Base-by-base conservation (phyloP, 148 eudicot genomes). In the Cornus kousa region DNA sequence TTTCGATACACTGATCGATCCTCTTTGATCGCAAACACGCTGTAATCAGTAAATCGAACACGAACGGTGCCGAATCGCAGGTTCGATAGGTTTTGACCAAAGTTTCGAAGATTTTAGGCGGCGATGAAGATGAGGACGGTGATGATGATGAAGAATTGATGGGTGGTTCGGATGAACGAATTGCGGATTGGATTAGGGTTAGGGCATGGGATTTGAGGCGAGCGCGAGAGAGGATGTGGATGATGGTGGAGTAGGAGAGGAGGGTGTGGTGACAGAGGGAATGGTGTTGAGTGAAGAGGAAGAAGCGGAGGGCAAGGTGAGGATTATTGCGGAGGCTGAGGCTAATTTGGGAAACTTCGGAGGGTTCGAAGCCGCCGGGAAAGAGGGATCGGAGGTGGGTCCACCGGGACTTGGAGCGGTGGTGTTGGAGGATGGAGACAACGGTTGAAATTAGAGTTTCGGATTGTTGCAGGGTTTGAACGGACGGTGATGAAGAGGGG, bases 1-100 rank as follows among this genome's bases (percentile, higher is more conserved):
- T 85, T 68, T 92, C 86, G 20, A 89, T 17, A 71, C 87, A 85
- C 3, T 76, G 67, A 55, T 92, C 92, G 12, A 87, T 59, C 40
- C 87, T 82, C 59, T 83, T 84, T 53, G 85, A 68, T 24, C 82
- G 88, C 73, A 95, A 53, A 80, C 87, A 85, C 8, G 91, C 83
- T 64, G 78, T 46, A 39, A 93, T 76, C 70, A 95, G 77, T 75
- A 89, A 83, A 83, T 90, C 98, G 78, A 93, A 95, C 78, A 95
- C 98, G 64, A 90, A 80, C 14, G 97, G 99, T 9, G 92, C 88
- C 19, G 97, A 95, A 72, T 91, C 87, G 82, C 92, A 93, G 35
- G 74, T 75, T 40, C 89, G 80, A 20, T 93, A 93, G 69, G 84
- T 87, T 33, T 74, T 72, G 4, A 83, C 79, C 74, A 95, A 76